A percentile compares a stretch with the other conserved stretches of the same genome.
Conservation (phyloP, 1,139 yeast genomes). For the Suhomyces ambrosiae region DNA sequence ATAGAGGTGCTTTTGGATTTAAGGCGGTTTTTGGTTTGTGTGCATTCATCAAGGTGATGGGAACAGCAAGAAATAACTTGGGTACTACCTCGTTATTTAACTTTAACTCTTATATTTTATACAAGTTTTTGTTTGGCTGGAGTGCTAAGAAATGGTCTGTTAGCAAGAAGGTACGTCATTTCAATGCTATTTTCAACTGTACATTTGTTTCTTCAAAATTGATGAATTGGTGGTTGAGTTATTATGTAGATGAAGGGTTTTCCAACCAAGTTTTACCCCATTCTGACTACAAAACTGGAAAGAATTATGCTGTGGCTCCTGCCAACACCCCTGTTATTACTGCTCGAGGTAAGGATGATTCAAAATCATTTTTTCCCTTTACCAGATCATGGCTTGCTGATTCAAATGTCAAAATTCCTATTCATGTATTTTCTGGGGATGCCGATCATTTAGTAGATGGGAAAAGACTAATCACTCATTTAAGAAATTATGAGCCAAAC, state of each 20-base stretch:
- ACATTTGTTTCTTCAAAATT: conserved; percentile 75
- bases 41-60: conserved; percentile 62
- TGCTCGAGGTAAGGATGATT: conserved; percentile 31
- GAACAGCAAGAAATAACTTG: conserved; percentile 47
- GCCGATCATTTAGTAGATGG: conserved; percentile 72
- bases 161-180: conserved; percentile 59
- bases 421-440: conserved; percentile 63
- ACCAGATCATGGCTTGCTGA: conserved; percentile 56
- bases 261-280: conserved; percentile 40
- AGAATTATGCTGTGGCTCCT: conserved; percentile 22
- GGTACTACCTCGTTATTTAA: conserved; percentile 57
- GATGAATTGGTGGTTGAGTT: conserved; percentile 88
- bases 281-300: conserved; percentile 34
- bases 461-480: conserved; percentile 51
- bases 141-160: conserved; percentile 69
- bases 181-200: conserved; percentile 86
- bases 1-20: conserved; percentile 38
- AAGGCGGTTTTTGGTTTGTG: conserved; percentile 59
- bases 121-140: conserved; percentile 87
- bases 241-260: conserved; percentile 45
- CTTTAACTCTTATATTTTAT: conserved; percentile 70
- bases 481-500: conserved; percentile 51
- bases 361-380: conserved; percentile 57
- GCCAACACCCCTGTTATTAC: conserved; percentile 8
- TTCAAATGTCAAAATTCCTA: conserved; percentile 46